Evolutionary conservation across 371 early-diverging fungal genomes (phyloP), one percentile per base, ranked within the genome.

Genomic region (Catenaria anguillulae): DNA sequence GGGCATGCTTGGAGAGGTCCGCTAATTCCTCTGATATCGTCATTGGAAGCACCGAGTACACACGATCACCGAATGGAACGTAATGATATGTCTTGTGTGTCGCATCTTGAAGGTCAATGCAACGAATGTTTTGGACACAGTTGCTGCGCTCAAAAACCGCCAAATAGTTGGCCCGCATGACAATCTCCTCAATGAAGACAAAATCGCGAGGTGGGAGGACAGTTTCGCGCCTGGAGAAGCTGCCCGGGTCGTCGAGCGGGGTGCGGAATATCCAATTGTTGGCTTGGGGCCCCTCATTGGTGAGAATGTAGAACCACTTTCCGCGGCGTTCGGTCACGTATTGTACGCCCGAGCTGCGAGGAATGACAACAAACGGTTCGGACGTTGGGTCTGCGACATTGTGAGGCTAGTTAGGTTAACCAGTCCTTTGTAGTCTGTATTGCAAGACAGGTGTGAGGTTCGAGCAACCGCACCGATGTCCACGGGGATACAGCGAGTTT

Each of bases 101-200:
- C 10, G 66, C 59, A 0, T 60, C 65, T 59, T 63, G 0, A 52
- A 68, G 21, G 54, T 72, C 65, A 43, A 76, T 55, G 23, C 82
- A 74, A 6, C 83, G 79, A 0, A 81, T 71, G 55, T 82, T 80
- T 29, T 79, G 78, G 26, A 79, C 66, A 56, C 82, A 81, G 60
- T 80, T 81, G 61, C 75, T 76, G 2, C 83, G 72, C 63, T 83
- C 83, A 56, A 77, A 72, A 6, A 83, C 75, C 24, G 80, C 70
- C 50, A 83, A 64, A 58, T 79, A 77, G 56, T 76, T 58, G 45
- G 70, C 60, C 6, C 79, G 69, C 24, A 79, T 65, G 60, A 77
- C 75, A 58, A 75, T 73, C 48, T 71, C 74, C 62, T 81, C 79
- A 52, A 76, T 73, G 10, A 78, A 62, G 1, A 83, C 81, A 67